Evolutionary conservation across 768 basidiomycete species (phyloP), one percentile per base, ranked within the genome.

Genomic region (Termitomyces sp.): DNA sequence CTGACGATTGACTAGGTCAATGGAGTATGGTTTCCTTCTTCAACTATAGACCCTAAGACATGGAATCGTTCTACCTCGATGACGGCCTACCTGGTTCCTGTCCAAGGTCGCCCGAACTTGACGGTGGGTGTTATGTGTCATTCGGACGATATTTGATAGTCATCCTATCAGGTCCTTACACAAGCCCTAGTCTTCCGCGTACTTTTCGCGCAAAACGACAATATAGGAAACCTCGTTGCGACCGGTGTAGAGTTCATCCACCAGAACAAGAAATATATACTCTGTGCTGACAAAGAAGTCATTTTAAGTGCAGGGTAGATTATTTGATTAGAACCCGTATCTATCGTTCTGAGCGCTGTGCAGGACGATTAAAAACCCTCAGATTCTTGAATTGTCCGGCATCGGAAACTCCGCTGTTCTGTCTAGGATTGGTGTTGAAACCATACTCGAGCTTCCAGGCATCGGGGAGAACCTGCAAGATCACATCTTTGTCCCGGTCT

Each of bases 221-320:
- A 18, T 18, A 33, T 24, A 9, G 52, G 63, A 6, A 60, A 67
- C 6, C 61, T 81, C 30, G 64, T 67, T 34, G 83, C 82, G 0
- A 75, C 72, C 4, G 80, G 80, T 6, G 77, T 85, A 13, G 76
- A 76, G 55, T 85, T 83, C 66, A 63, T 73, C 20, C 48, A 70
- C 44, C 63, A 63, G 4, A 71, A 62, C 22, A 58, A 61, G 15
- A 64, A 48, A 5, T 73, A 76, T 58, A 58, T 68, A 4, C 78
- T 78, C 33, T 67, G 71, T 31, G 80, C 78, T 13, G 68, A 65
- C 48, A 77, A 76, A 55, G 84, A 86, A 67, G 82, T 85, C 33
- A 76, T 85, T 51, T 68, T 85, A 2, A 73, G 69, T 48, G 73
- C 76, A 5, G 79, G 78, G 76, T 76, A 63, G 31, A 59, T 13